Conservation (phyloP, 1,284 basidiomycete genomes). For the Moniliophthora roreri region DNA sequence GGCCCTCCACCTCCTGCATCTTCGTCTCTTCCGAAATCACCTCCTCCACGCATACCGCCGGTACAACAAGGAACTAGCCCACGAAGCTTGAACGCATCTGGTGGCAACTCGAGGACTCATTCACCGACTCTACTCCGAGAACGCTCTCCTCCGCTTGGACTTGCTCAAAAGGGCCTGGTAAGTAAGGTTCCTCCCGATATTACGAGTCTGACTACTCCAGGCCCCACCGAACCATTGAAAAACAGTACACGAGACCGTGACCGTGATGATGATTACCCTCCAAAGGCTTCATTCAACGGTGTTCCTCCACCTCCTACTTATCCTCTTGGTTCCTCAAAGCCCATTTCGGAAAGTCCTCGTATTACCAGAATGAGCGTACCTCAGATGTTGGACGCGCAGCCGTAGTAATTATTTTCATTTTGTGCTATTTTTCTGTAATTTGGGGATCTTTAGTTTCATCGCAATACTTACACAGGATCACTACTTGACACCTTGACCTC, state of each 20-base stretch:
- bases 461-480: too few relatives aligned
- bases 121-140: background rate
- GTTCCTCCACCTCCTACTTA: background rate
- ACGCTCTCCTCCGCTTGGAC: conserved; percentile 1
- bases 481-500: too few relatives aligned
- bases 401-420: conserved; percentile 3
- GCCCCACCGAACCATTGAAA: background rate
- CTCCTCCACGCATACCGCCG: background rate
- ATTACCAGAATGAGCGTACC: conserved; percentile 11
- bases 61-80: background rate
- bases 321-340: background rate
- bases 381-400: conserved; percentile 8
- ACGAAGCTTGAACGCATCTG: background rate
- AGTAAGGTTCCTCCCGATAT: background rate
- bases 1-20: background rate
- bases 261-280: background rate
- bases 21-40: background rate
- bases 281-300: background rate
- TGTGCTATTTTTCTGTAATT: conserved; percentile 1
- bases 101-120: background rate
- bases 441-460: too few relatives aligned
- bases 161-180: background rate
- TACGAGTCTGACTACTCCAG: background rate
- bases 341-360: background rate
- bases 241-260: background rate